A percentile compares a stretch with the other conserved stretches of the same genome.
These are phyloP conservation scores for Colletotrichum agaves DNA, from an alignment of 2,329 filamentous ascomycete genomes.

Conservation along the genomic window DNA sequence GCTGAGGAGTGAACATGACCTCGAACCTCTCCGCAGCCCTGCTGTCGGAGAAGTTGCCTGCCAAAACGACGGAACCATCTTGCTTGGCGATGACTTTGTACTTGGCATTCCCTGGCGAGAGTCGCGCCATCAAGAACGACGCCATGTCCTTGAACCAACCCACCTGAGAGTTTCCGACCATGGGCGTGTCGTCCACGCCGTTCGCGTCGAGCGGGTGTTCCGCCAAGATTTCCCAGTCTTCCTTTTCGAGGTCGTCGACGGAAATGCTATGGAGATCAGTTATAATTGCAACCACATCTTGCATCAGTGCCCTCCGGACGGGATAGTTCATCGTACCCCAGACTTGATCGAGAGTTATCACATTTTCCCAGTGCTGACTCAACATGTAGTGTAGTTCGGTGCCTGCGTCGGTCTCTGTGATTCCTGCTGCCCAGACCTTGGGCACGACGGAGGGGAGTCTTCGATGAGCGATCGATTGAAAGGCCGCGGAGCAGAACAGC, in stretches of 20 bases:
- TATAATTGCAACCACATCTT: background rate
- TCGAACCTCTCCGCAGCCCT: background rate
- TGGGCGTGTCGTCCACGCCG: background rate
- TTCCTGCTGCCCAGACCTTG: conserved; percentile 20
- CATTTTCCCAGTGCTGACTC: background rate
- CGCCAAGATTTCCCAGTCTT: background rate
- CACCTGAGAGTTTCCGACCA: background rate
- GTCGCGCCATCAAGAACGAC: background rate
- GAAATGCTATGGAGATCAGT: background rate
- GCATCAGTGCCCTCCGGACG: background rate
- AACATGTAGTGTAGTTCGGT: conserved; percentile 9
- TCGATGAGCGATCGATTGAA: conserved; percentile 15
- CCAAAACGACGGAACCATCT: background rate
- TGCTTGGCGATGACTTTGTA: background rate
- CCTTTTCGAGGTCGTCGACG: background rate
- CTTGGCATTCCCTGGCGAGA: background rate
- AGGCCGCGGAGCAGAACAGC: background rate
- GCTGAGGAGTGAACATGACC: conserved; percentile 2
- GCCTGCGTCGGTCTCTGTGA: background rate
- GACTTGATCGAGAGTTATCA: background rate
- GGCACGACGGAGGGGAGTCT: conserved; percentile 4
- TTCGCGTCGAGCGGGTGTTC: background rate
- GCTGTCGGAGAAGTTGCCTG: background rate
- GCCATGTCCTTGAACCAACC: background rate
- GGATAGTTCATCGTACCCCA: conserved; percentile 1